Evolutionary conservation across 2,329 filamentous ascomycete species (phyloP), one percentile per base, ranked within the genome.

Genomic region (Tolypocladium ophioglossoides): DNA sequence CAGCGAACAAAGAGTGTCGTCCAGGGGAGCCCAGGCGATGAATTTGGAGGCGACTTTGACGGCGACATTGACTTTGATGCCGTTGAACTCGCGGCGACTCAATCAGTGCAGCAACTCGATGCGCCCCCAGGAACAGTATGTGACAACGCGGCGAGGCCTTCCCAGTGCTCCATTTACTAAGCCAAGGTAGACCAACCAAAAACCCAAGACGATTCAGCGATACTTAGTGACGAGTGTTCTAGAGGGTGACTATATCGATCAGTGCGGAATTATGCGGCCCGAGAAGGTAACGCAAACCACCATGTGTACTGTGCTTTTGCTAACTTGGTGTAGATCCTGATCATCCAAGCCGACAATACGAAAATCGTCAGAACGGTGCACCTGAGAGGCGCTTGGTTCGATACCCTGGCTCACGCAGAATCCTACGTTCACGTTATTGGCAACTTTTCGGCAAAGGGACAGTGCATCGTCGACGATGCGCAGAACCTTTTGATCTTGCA

Each of bases 381-480:
- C 52, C 79, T 99, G 37, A 84, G 92, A 56, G 89, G 89, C 55
- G 87, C 89, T 50, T 99, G 94, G 94, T 80, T 83, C 57, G 87
- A 92, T 50, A 95, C 89, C 8, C 82, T 86, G 34, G 89, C 87
- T 40, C 84, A 82, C 38, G 75, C 80, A 46, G 85, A 87, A 35
- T 84, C 87, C 0, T 92, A 87, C 65, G 85, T 97, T 41, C 91
- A 99, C 67, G 76, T 99, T 55, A 89, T 95, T 58, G 91, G 91
- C 34, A 72, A 81, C 4, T 96, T 95, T 62, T 79, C 86, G 55
- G 61, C 71, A 1, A 77, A 74, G 18, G 88, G 89, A 2, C 83
- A 85, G 66, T 95, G 91, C 66, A 73, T 95, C 49, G 79, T 97
- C 58, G 87, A 95, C 65, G 90, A 97, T 67, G 77, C 80, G 3